Percentiles rank a stretch among this genome's conserved stretches.
Evolutionary conservation across 1,284 basidiomycete genomes (phyloP).

Genomic region (Ceratobasidium sp.): DNA sequence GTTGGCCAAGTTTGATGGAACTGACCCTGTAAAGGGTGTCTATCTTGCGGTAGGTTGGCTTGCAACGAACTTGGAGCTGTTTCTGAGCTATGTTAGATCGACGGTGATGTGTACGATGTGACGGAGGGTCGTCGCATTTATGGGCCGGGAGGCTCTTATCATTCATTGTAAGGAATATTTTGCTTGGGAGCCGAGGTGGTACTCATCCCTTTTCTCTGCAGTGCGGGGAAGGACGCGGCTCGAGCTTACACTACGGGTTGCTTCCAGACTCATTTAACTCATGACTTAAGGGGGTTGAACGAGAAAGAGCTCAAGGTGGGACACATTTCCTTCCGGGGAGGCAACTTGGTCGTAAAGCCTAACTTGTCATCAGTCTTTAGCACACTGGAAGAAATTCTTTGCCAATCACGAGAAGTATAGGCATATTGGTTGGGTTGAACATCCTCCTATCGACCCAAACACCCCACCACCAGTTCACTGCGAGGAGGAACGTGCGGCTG

Average conservation of each 20-base stretch:
- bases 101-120: slow-evolving; percentile 95
- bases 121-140: slow-evolving; percentile 81
- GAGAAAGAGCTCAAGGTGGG: slow-evolving; percentile 78
- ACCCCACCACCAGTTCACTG: slow-evolving; percentile 86
- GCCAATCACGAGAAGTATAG: slow-evolving; percentile 79
- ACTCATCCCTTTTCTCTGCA: slow-evolving; percentile 56
- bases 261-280: slow-evolving; percentile 88
- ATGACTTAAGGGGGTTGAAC: slow-evolving; percentile 86
- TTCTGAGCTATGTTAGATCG: slow-evolving; percentile 67
- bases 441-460: slow-evolving; percentile 78
- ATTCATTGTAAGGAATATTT: slow-evolving; percentile 71
- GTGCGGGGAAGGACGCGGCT: slow-evolving; percentile 88
- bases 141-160: slow-evolving; percentile 89
- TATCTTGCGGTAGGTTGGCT: slow-evolving; percentile 80
- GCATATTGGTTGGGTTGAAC: slow-evolving; percentile 80
- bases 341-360: background rate
- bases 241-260: slow-evolving; percentile 93
- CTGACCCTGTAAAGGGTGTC: slow-evolving; percentile 74
- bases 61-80: slow-evolving; percentile 46
- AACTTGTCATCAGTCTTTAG: slow-evolving; percentile 56
- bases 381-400: slow-evolving; percentile 93
- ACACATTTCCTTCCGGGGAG: background rate
- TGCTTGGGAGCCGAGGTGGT: background rate
- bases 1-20: slow-evolving; percentile 82
- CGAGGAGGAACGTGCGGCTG: slow-evolving; percentile 46